A percentile compares a stretch with the other conserved stretches of the same genome.
These are phyloP conservation scores for Striga asiatica DNA, from an alignment of 257 asterid species.

Conservation along the genomic window DNA sequence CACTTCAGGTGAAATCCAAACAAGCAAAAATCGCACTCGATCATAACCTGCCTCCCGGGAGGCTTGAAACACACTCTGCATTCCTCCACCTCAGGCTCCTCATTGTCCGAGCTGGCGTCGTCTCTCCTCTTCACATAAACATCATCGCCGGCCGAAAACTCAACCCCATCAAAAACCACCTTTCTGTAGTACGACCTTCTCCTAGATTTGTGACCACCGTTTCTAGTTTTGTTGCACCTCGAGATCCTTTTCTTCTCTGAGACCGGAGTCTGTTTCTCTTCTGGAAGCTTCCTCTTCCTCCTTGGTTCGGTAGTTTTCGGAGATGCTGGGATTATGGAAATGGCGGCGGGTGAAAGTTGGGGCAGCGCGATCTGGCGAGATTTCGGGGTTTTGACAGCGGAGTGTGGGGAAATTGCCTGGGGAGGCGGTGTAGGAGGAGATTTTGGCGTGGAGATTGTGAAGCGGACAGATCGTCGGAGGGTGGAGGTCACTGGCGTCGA, in stretches of 20 bases:
- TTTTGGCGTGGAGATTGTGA: constrained; percentile 22
- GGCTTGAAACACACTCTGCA: constrained; percentile 75
- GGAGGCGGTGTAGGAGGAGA: background rate
- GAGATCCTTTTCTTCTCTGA: constrained; percentile 14
- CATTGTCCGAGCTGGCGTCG: constrained; percentile 48
- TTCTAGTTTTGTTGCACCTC: constrained; percentile 17
- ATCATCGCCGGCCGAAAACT: constrained; percentile 62
- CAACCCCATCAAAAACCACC: constrained; percentile 63
- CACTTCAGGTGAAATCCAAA: constrained; percentile 90
- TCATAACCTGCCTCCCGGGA: constrained; percentile 53
- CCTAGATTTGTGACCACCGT: constrained; percentile 14
- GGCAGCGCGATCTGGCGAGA: constrained; percentile 12
- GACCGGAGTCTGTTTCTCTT: constrained; percentile 9
- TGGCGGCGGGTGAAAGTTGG: constrained; percentile 17
- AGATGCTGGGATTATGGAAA: constrained; percentile 32
- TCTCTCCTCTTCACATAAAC: constrained; percentile 81
- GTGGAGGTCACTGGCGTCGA: constrained; percentile 22
- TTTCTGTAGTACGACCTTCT: constrained; percentile 54
- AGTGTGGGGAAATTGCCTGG: constrained; percentile 20
- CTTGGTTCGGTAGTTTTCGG: constrained; percentile 42
- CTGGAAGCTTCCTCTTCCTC: constrained; percentile 37
- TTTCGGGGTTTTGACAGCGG: constrained; percentile 14
- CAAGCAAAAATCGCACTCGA: constrained; percentile 92
- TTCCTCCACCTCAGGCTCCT: constrained; percentile 74
- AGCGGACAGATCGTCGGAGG: constrained; percentile 63